phyloP scores from a whole-genome alignment of 179 eudicot genomes.

The Pouteria campechiana region DNA sequence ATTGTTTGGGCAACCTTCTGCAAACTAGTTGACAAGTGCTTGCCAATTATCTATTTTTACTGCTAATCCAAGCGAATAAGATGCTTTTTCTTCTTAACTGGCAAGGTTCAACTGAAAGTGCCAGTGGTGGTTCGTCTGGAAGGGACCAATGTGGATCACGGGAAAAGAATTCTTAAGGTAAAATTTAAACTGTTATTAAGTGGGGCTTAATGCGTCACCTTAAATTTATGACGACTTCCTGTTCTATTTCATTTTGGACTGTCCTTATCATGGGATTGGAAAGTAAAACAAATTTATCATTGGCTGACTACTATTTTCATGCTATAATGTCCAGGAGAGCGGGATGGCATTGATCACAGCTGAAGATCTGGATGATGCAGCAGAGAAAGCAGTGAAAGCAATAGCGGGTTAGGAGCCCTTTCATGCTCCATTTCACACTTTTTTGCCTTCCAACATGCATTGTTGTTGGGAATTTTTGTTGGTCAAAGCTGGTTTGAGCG shows the following conservation, averaged over 20 bases:
- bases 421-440: too few species aligned
- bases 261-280: not conserved
- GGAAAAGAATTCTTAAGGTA: slow-evolving; percentile 93
- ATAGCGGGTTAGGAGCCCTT: slow-evolving; percentile 17
- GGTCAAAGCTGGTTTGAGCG: too few species aligned
- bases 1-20: too few species aligned
- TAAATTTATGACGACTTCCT: not conserved
- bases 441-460: too few species aligned
- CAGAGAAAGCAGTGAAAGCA: slow-evolving; percentile 75
- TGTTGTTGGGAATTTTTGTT: too few species aligned
- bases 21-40: too few species aligned
- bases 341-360: slow-evolving; percentile 83
- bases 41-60: too few species aligned
- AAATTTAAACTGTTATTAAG: not conserved
- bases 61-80: too few species aligned
- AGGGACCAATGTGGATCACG: slow-evolving; percentile 96
- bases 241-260: not conserved
- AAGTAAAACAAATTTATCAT: too few species aligned
- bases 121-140: slow-evolving; percentile 93
- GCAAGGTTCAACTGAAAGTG: slow-evolving; percentile 74
- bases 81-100: too few species aligned
- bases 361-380: slow-evolving; percentile 86
- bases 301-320: too few species aligned
- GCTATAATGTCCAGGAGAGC: slow-evolving; percentile 76
- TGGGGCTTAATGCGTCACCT: not conserved